Percentiles rank a stretch among this genome's conserved stretches.
Conservation (phyloP, 306 rosid species). For the Corylus heterophylla region DNA sequence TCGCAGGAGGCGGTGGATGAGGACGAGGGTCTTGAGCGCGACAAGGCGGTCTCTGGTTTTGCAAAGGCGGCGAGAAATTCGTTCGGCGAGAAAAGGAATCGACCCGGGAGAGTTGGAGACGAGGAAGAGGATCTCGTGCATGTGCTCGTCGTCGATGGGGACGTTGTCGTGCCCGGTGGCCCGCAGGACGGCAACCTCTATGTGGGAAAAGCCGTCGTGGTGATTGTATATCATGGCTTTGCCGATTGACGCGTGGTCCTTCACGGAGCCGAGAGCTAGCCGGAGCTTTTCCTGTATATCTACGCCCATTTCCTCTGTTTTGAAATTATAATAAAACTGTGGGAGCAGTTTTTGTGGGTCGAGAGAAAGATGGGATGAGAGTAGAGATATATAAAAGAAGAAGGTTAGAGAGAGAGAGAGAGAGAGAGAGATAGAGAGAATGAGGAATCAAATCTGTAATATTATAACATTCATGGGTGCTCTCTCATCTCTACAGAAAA, state of each 20-base stretch:
- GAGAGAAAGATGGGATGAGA: constrained; percentile 25
- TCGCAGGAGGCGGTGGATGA: constrained; percentile 59
- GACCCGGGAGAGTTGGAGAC: constrained; percentile 57
- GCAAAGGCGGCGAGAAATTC: constrained; percentile 47
- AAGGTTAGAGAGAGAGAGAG: constrained; percentile 16
- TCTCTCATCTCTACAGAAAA: not conserved
- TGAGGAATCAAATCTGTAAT: constrained; percentile 50
- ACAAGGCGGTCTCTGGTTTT: constrained; percentile 54
- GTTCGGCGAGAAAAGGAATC: constrained; percentile 56
- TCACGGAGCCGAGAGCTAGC: constrained; percentile 49
- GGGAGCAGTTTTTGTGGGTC: constrained; percentile 33
- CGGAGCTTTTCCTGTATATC: constrained; percentile 52
- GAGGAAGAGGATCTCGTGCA: constrained; percentile 65
- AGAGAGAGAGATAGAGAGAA: not conserved
- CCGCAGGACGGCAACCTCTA: constrained; percentile 55
- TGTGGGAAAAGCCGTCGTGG: constrained; percentile 50
- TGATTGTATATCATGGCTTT: constrained; percentile 55
- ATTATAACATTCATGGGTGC: constrained; percentile 8
- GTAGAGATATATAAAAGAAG: constrained; percentile 37
- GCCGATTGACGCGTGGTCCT: constrained; percentile 64
- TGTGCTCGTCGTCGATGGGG: constrained; percentile 58
- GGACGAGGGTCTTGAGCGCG: constrained; percentile 57
- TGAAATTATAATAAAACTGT: not conserved
- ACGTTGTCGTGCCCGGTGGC: constrained; percentile 54
- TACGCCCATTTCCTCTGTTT: constrained; percentile 34